Percentiles rank a stretch among this genome's conserved stretches.
Conservation (phyloP, 1,284 basidiomycete genomes). For the Moesziomyces sp. region DNA sequence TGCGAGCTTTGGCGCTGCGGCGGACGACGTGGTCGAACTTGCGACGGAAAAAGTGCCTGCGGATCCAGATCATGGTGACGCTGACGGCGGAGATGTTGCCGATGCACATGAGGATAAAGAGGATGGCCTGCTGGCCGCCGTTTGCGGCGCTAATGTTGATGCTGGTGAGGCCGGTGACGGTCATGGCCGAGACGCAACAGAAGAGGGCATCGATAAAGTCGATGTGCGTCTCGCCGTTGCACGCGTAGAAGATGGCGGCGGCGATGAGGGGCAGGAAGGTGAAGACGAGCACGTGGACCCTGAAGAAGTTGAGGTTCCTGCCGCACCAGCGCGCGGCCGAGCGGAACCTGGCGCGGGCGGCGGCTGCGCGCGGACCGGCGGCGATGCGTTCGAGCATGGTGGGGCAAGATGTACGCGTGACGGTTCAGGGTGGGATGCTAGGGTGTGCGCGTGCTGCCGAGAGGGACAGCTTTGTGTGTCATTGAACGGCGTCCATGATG, state of each 20-base stretch:
- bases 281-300: conserved; percentile 74
- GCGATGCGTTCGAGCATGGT: conserved; percentile 13
- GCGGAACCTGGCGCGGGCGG: conserved; percentile 10
- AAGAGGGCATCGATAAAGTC: conserved; percentile 80
- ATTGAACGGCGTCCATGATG: conserved; percentile 6
- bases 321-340: conserved; percentile 41
- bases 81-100: conserved; percentile 66
- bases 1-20: conserved; percentile 50
- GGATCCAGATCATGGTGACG: conserved; percentile 65
- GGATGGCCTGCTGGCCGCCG: conserved; percentile 78
- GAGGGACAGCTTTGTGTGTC: not conserved
- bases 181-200: conserved; percentile 80
- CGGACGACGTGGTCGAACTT: conserved; percentile 57
- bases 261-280: conserved; percentile 79
- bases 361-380: conserved; percentile 3
- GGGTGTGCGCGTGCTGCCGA: not conserved
- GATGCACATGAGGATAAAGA: conserved; percentile 69
- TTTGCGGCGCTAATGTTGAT: conserved; percentile 80
- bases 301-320: conserved; percentile 53
- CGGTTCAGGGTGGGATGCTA: no score
- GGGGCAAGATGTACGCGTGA: not conserved
- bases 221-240: conserved; percentile 64
- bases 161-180: conserved; percentile 80
- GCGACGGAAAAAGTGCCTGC: conserved; percentile 61
- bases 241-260: conserved; percentile 75